Evolutionary conservation across 2,329 filamentous ascomycete species (phyloP), one percentile per base, ranked within the genome.

Genomic region (Fusarium cicatricum): DNA sequence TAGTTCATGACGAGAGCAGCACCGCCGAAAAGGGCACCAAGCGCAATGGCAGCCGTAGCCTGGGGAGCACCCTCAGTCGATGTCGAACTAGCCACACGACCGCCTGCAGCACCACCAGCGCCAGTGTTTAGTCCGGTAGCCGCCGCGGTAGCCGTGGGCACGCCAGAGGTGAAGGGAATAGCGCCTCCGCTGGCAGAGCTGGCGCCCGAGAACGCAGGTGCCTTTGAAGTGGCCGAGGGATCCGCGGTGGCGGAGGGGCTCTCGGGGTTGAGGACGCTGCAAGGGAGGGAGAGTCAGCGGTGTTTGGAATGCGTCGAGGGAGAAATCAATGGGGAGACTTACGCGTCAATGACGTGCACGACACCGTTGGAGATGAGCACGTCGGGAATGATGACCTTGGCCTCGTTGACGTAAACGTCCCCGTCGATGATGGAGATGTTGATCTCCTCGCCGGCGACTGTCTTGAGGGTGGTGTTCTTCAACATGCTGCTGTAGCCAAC

Each of bases 301-400:
- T 4, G 23, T 7, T 10, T 14, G 40, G 2, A 17, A 32, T 34
- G 17, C 9, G n/a, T 3, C 23, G 12, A 7, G 2, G 4, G 28
- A 2, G 2, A 5, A 26, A 1, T 16, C n/a, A 14, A 5, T 11
- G 7, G 11, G n/a, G 15, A 40, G 2, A 71, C 79, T 69, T 71
- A 83, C 82, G 77, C 77, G 66, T 89, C 84, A 32, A 86, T 77
- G 12, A 86, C 75, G 62, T 86, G 84, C 3, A 85, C 70, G 2
- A 87, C 83, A 21, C 85, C 84, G 58, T 86, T 86, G 28, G 75
- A 75, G 11, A 81, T 71, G 5, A 87, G 70, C 3, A 84, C 71
- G 64, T 86, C 77, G 2, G 78, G 71, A 2, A 74, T 70, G 2
- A 81, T 72, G 28, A 87, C 75, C 57, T 76, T 75, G 3, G 83